A percentile compares a stretch with the other conserved stretches of the same genome.
Evolutionary conservation across 768 basidiomycete species (phyloP).

Genomic region (Podaxis carcinomalis): DNA sequence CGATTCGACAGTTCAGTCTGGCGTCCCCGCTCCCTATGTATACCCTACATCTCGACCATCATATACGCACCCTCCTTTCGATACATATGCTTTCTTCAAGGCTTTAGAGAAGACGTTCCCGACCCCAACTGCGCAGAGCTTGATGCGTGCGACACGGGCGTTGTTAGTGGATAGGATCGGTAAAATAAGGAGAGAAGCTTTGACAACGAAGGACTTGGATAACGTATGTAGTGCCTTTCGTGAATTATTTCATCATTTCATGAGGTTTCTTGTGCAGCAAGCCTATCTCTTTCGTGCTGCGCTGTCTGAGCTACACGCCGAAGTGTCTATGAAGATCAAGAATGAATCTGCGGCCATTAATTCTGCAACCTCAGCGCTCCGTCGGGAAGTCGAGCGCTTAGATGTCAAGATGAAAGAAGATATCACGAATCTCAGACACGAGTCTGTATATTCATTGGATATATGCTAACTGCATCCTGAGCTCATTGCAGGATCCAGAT

Average conservation of each 20-base stretch:
- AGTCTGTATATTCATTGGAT: conserved; percentile 50
- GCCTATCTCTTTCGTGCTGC: conserved; percentile 95
- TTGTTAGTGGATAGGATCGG: conserved; percentile 74
- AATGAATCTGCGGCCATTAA: conserved; percentile 84
- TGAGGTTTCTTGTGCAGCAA: conserved; percentile 49
- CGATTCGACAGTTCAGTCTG: not conserved
- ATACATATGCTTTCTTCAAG: conserved; percentile 74
- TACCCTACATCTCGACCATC: conserved; percentile 20
- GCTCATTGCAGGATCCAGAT: conserved; percentile 75
- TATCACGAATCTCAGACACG: conserved; percentile 82
- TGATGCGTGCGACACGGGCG: conserved; percentile 83
- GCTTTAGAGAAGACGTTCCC: conserved; percentile 74
- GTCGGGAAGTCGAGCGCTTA: conserved; percentile 82
- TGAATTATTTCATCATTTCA: not conserved
- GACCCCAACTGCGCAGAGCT: conserved; percentile 64
- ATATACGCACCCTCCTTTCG: conserved; percentile 71
- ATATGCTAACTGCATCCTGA: conserved; percentile 5
- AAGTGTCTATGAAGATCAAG: conserved; percentile 74
- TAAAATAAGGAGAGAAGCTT: conserved; percentile 64
- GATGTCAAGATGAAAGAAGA: conserved; percentile 95
- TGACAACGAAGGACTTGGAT: conserved; percentile 75
- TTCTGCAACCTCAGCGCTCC: conserved; percentile 68
- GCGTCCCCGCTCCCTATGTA: conserved; percentile 8
- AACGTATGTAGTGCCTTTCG: conserved; percentile 49
- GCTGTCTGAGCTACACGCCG: conserved; percentile 82